Evolutionary conservation across 108 stramenopile species (phyloP), one percentile per base, ranked within the genome.

Genomic region (Pseudonitzschia multistriata): DNA sequence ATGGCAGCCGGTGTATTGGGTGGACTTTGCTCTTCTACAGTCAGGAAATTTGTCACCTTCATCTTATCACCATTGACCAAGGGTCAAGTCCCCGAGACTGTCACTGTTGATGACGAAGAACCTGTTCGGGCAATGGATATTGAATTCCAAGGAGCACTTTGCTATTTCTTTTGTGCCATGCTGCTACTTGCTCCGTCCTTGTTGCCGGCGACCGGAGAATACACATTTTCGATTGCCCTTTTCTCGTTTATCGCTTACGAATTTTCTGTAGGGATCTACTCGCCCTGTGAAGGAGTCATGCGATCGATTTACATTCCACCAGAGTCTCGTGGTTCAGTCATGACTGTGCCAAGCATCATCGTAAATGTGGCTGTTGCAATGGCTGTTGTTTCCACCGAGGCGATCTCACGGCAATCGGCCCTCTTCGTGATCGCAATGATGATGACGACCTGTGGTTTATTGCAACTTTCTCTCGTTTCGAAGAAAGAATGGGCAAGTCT

Each of bases 1-100:
- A 93, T 93, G 92, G 79, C 87, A 13, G 81, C 82, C 42, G 83
- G 89, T 49, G 87, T 90, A 24, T 28, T 87, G 34, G 92, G 92
- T 24, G 89, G 89, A 30, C 61, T 87, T 10, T 62, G 53, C n/a
- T 82, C 81, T 14, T 73, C 86, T 1, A 36, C 13, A 25, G 50
- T 83, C 19, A 59, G 86, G 17, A 59, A 62, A 47, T 33, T 54
- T 27, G 70, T 78, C 0, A 74, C 83, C 6, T 8, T 49, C 3
- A 28, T 84, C 10, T 27, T 83, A 28, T 57, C 72, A 13, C 78
- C 79, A 15, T 47, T 73, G n/a, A 74, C 65, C 8, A 55, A 76
- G 37, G 69, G 66, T 5, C 42, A 56, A 47, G 66, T 67, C 3
- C 57, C 73, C 15, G 47, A 68, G 42, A 67, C 67, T 33, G 69